Evolutionary conservation across 78 protist genomes (phyloP), one percentile per base, ranked within the genome.

Genomic region (Carpediemonas membranifera): DNA sequence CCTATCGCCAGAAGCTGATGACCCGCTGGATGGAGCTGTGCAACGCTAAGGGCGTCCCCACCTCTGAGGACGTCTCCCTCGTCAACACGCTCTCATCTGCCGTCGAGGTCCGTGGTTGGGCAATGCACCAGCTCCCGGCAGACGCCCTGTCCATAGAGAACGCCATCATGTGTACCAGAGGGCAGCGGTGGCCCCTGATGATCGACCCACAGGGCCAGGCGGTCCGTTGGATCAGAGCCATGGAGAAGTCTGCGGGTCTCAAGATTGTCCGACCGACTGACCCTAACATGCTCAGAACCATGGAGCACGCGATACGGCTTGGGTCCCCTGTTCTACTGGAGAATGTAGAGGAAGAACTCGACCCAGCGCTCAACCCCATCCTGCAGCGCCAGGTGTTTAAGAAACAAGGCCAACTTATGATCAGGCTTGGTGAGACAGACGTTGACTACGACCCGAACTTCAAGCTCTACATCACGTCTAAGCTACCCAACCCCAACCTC

Each of bases 151-250:
- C 89, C 11, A 30, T 50, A 1, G 91, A 84, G 69, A 90, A 87
- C 73, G 95, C 76, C 3, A 52, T 86, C 68, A 71, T 90, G 36
- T 31, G 84, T 21, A 3, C 25, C 34, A 62, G 67, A n/a, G 50
- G 84, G 15, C 62, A 75, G 0, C 73, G 90, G 15, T 90, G 90
- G 90, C 87, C 91, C 27, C 83, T 89, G 41, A 37, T 84, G 79
- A 80, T 89, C 44, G 90, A 85, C 50, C 90, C 90, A 13, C 87
- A 82, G 60, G 89, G 86, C 33, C 90, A 86, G 72, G 96, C 93
- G 18, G 88, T 86, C 63, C 67, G 73, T 61, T 90, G 86, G 89
- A 78, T 87, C 62, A 31, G 56, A 36, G 44, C 52, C 50, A 73
- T 74, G 73, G 80, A 84, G 73, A 31, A 43, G 41, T 71, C 37